Conservation (phyloP, 2,329 filamentous ascomycete genomes). For the Lachnellula arida region DNA sequence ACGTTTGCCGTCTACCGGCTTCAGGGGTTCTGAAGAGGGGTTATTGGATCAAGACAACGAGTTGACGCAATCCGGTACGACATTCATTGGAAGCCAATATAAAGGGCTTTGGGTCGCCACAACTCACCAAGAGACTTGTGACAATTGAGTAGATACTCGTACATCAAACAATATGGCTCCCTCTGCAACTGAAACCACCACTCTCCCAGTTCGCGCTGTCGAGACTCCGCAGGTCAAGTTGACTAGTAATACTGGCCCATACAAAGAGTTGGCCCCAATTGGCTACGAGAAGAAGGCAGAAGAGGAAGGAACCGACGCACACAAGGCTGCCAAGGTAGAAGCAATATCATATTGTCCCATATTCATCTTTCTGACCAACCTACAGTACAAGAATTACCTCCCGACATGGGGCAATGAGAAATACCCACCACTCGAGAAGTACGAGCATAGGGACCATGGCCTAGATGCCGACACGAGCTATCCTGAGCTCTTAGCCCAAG, state of each 20-base stretch:
- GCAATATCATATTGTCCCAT: neutral
- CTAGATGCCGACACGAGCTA: constrained; percentile 67
- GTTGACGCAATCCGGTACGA: neutral
- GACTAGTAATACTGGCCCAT: constrained; percentile 22
- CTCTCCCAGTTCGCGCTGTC: constrained; percentile 11
- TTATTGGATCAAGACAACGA: neutral
- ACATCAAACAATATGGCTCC: constrained; percentile 24
- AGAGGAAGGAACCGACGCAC: constrained; percentile 26
- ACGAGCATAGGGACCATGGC: constrained; percentile 71
- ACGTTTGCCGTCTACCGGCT: neutral
- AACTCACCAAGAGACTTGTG: neutral
- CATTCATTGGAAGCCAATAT: neutral
- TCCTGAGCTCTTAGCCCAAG: constrained; percentile 58
- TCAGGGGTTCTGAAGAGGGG: neutral
- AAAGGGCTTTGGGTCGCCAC: neutral
- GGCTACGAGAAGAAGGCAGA: constrained; percentile 28
- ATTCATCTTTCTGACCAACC: neutral
- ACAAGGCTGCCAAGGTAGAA: constrained; percentile 26
- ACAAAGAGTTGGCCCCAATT: constrained; percentile 29
- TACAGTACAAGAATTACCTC: constrained; percentile 65
- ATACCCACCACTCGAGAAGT: constrained; percentile 62
- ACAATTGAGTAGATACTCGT: neutral
- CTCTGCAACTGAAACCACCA: constrained; percentile 26
- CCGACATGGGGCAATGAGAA: constrained; percentile 62
- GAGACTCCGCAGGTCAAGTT: constrained; percentile 17